Conservation (phyloP, 2,329 filamentous ascomycete species). For the Dothiorella sarmentorum region DNA sequence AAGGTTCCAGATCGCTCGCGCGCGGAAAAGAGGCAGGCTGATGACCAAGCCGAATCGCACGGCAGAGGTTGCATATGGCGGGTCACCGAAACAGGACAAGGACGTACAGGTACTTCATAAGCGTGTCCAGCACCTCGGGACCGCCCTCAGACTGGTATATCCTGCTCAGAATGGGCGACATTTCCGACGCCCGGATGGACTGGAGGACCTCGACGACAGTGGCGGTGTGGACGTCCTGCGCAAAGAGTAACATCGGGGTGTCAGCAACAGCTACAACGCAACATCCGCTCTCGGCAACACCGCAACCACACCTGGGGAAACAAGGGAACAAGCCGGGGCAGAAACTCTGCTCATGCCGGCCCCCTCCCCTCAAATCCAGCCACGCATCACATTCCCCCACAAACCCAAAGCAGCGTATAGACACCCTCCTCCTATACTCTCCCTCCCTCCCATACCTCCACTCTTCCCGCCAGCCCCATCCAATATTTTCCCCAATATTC, state of each 20-base stretch:
- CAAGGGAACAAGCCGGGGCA: neutral
- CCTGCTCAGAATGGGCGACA: slow-evolving; percentile 80
- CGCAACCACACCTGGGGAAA: neutral
- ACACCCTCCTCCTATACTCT: neutral
- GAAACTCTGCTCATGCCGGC: slow-evolving; percentile 20
- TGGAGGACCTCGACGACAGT: slow-evolving; percentile 91
- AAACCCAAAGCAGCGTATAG: neutral
- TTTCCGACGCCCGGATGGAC: slow-evolving; percentile 93
- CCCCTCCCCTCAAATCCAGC: neutral
- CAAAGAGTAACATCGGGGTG: slow-evolving; percentile 15
- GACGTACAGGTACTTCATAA: slow-evolving; percentile 96
- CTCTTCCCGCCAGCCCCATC: too few species aligned
- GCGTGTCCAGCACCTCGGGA: slow-evolving; percentile 78
- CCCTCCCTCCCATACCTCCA: slow-evolving; percentile 10
- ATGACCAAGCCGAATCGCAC: neutral
- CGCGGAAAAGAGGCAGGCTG: neutral
- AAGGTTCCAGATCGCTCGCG: neutral
- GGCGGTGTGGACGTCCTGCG: slow-evolving; percentile 77
- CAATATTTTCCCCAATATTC: slow-evolving; percentile 13
- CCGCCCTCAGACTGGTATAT: slow-evolving; percentile 78
- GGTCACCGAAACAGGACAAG: neutral
- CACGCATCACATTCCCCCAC: neutral
- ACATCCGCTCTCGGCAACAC: neutral
- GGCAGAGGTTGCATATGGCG: neutral
- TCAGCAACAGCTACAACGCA: slow-evolving; percentile 16